Percentiles rank a stretch among this genome's conserved stretches.
Evolutionary conservation across 2,329 filamentous ascomycete species (phyloP).

Genomic region (Paecilomyces fulvus): DNA sequence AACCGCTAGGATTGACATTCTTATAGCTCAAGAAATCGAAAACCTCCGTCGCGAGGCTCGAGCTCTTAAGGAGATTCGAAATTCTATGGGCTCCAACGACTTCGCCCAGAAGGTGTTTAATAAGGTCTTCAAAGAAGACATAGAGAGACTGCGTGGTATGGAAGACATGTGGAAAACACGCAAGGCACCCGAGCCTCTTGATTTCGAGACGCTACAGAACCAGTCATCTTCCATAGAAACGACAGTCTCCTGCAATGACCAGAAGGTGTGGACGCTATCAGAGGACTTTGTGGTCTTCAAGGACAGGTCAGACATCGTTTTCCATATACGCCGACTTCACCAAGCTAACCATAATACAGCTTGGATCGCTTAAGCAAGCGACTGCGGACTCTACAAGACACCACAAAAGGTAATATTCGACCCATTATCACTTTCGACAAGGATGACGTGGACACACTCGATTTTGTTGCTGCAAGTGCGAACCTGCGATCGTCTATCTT

Average conservation of each 20-base stretch:
- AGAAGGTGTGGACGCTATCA: slow-evolving; percentile 68
- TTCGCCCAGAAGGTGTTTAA: slow-evolving; percentile 79
- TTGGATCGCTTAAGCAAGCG: slow-evolving; percentile 68
- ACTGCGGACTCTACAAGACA: slow-evolving; percentile 55
- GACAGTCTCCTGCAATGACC: slow-evolving; percentile 56
- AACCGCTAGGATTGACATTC: slow-evolving; percentile 10
- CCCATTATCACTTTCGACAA: slow-evolving; percentile 86
- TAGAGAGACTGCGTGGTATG: slow-evolving; percentile 73
- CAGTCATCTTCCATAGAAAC: slow-evolving; percentile 44
- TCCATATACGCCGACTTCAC: neutral
- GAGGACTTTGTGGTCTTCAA: slow-evolving; percentile 83
- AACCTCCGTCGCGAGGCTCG: slow-evolving; percentile 78
- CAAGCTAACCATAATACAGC: slow-evolving; percentile 32
- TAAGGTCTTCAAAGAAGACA: slow-evolving; percentile 84
- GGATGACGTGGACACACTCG: slow-evolving; percentile 87
- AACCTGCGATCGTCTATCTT: slow-evolving; percentile 89
- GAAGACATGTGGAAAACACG: slow-evolving; percentile 94
- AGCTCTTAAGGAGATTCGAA: slow-evolving; percentile 72
- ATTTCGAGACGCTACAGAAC: slow-evolving; percentile 54
- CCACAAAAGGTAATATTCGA: slow-evolving; percentile 29
- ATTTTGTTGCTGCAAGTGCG: slow-evolving; percentile 85
- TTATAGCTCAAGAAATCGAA: slow-evolving; percentile 65
- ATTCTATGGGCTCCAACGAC: slow-evolving; percentile 66
- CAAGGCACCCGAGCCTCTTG: slow-evolving; percentile 62
- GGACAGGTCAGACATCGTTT: slow-evolving; percentile 48